Conservation (phyloP, 331 rosid genomes). For the Cucumis variabilis region DNA sequence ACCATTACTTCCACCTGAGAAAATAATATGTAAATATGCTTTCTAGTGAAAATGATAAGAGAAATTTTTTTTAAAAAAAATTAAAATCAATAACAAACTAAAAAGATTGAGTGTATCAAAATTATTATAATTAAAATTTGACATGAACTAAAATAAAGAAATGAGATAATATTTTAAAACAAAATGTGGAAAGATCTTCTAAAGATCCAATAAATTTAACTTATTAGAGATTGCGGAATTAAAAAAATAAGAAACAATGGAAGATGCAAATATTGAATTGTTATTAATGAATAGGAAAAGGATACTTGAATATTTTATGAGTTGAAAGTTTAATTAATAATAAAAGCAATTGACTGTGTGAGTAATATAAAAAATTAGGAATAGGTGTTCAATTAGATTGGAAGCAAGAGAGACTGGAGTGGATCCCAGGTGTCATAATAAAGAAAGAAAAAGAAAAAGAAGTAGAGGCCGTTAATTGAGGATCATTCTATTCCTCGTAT, state of each 20-base stretch:
- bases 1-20: too few relatives aligned
- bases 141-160: too few relatives aligned
- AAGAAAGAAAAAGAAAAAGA: background rate
- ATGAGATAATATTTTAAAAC: too few relatives aligned
- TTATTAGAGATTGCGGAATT: background rate
- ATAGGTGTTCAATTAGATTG: background rate
- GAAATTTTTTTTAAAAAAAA: too few relatives aligned
- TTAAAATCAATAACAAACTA: too few relatives aligned
- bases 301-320: background rate
- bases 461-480: constrained; percentile 4
- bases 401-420: background rate
- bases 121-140: too few relatives aligned
- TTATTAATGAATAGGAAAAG: background rate
- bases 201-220: background rate
- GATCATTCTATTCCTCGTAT: constrained; percentile 18
- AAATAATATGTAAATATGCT: too few relatives aligned
- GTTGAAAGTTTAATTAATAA: background rate
- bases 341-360: background rate
- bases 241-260: background rate
- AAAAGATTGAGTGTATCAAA: too few relatives aligned
- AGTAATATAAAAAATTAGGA: background rate
- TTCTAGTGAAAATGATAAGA: too few relatives aligned
- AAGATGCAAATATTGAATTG: too few relatives aligned
- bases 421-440: constrained; percentile 14
- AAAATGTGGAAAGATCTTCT: background rate